These are phyloP conservation scores for Quercus wislizeni DNA, from an alignment of 306 rosid genomes.

Conservation along the genomic window DNA sequence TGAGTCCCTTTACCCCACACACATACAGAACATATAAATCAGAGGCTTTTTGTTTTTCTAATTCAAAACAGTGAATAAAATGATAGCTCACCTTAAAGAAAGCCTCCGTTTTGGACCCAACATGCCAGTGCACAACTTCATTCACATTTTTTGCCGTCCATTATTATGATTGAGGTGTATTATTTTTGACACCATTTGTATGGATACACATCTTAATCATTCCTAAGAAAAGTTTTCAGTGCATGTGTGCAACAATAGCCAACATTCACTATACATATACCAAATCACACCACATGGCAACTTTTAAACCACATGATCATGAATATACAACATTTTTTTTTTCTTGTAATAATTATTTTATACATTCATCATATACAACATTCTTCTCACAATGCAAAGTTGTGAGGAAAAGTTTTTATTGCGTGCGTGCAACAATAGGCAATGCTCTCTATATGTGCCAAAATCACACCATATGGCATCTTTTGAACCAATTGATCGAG, in stretches of 20 bases:
- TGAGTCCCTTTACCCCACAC: slow-evolving; percentile 73
- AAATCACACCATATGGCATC: slow-evolving; percentile 52
- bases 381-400: too few species aligned
- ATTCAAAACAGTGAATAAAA: slow-evolving; percentile 38
- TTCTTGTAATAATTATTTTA: too few species aligned
- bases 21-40: slow-evolving; percentile 42
- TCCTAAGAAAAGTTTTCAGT: slow-evolving; percentile 17
- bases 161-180: slow-evolving; percentile 34
- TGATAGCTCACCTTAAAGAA: slow-evolving; percentile 70
- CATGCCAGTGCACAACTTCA: slow-evolving; percentile 35
- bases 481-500: slow-evolving; percentile 24
- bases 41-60: slow-evolving; percentile 49
- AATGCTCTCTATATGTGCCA: slow-evolving; percentile 35
- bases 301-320: slow-evolving; percentile 30
- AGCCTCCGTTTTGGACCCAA: slow-evolving; percentile 84
- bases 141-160: slow-evolving; percentile 35
- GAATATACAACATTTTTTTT: too few species aligned
- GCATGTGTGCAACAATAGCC: slow-evolving; percentile 33
- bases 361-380: too few species aligned
- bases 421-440: slow-evolving; percentile 29
- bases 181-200: slow-evolving; percentile 31
- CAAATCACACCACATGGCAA: slow-evolving; percentile 53
- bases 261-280: slow-evolving; percentile 35
- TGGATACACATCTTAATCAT: slow-evolving; percentile 17
- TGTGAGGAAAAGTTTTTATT: slow-evolving; percentile 16